A percentile compares a stretch with the other conserved stretches of the same genome.
Conservation (phyloP, 1,284 basidiomycete species). For the Uromyces viciae-fabae region DNA sequence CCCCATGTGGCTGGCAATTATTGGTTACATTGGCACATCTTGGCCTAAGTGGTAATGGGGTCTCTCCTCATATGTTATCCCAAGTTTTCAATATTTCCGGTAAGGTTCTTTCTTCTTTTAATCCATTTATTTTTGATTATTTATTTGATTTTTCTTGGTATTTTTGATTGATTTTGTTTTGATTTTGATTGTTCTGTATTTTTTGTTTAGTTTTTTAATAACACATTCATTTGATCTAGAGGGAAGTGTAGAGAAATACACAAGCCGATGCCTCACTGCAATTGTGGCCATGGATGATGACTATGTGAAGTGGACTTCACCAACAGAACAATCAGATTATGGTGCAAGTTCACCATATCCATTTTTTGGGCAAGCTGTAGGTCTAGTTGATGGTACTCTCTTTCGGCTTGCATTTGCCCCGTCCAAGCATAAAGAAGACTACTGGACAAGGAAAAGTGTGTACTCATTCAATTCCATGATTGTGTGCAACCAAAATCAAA, state of each 20-base stretch:
- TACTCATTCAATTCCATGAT: constrained; percentile 4
- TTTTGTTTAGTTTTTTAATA: too few species aligned
- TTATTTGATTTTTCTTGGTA: too few species aligned
- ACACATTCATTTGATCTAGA: not conserved
- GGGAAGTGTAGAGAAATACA: not conserved
- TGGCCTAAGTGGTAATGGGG: not conserved
- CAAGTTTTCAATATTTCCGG: not conserved
- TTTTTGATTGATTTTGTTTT: too few species aligned
- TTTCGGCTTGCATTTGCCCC: not conserved
- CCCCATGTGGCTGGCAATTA: not conserved
- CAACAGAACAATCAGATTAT: not conserved
- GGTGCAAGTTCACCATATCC: not conserved
- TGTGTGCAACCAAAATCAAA: not conserved
- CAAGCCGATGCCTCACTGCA: not conserved
- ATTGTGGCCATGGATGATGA: not conserved
- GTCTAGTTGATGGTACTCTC: not conserved
- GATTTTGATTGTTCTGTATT: too few species aligned
- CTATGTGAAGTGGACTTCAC: not conserved
- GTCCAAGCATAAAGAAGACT: not conserved
- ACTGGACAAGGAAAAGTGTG: not conserved
- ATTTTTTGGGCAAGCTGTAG: not conserved
- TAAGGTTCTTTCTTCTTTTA: not conserved
- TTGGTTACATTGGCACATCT: not conserved
- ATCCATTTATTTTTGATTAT: too few species aligned
- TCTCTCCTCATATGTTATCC: not conserved